A percentile compares a stretch with the other conserved stretches of the same genome.
Conservation (phyloP, 176 grass and related monocot species). For the Dendrocalamus sinicus region DNA sequence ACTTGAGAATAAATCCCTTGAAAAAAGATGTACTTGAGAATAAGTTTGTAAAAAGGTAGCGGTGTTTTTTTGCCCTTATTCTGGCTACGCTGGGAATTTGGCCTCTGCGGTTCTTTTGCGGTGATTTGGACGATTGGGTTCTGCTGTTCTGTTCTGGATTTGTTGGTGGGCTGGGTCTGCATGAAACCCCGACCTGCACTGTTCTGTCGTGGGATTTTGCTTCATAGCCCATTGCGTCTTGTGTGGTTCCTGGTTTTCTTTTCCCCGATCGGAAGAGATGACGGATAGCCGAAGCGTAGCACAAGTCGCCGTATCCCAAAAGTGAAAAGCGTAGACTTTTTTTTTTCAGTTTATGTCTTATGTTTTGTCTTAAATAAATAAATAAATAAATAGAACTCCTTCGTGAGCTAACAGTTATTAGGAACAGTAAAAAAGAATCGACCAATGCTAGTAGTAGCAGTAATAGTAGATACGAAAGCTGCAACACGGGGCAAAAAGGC, state of each 20-base stretch:
- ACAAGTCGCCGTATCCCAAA: background rate
- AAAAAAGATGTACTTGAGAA: constrained; percentile 10
- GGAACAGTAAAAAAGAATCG: too few relatives aligned
- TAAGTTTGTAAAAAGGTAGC: background rate
- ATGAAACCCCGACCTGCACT: background rate
- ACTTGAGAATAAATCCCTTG: constrained; percentile 50
- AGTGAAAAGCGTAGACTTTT: too few relatives aligned
- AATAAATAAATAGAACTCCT: too few relatives aligned
- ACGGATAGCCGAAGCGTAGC: background rate
- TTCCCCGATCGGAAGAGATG: too few relatives aligned
- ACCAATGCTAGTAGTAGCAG: too few relatives aligned
- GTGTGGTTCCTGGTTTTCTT: background rate
- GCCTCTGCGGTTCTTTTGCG: background rate
- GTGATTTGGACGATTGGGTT: background rate
- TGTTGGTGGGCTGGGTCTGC: background rate
- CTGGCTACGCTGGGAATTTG: too few relatives aligned
- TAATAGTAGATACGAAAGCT: background rate
- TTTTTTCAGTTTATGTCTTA: too few relatives aligned
- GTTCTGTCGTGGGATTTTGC: background rate
- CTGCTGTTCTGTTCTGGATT: background rate
- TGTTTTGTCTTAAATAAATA: too few relatives aligned
- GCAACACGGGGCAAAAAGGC: background rate
- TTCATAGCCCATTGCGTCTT: background rate
- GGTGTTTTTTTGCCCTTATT: background rate
- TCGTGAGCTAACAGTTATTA: too few relatives aligned